Conservation (phyloP, 441 rosid species). For the Erodium chrysanthum region DNA sequence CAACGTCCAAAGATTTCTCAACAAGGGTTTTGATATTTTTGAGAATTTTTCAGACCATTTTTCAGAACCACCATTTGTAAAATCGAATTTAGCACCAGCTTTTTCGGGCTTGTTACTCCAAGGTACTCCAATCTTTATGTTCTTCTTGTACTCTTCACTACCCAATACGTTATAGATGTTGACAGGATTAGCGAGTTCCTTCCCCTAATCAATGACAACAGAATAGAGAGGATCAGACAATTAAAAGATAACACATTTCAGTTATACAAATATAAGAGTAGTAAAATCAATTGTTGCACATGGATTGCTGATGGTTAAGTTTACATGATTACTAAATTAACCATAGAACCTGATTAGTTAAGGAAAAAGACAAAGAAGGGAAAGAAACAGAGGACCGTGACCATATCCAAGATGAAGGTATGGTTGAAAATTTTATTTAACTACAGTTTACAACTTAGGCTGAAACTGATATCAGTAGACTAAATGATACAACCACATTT, state of each 20-base stretch:
- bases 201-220: constrained; percentile 32
- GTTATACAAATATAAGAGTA: background rate
- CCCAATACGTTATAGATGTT: constrained; percentile 51
- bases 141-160: constrained; percentile 24
- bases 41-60: constrained; percentile 29
- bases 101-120: constrained; percentile 28
- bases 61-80: constrained; percentile 21
- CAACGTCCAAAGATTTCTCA: constrained; percentile 30
- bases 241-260: constrained; percentile 1
- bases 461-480: too few species aligned
- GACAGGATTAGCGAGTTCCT: constrained; percentile 37
- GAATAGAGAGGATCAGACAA: constrained; percentile 7
- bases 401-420: background rate
- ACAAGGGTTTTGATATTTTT: constrained; percentile 27
- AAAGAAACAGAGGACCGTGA: background rate
- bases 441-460: too few species aligned
- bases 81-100: constrained; percentile 4
- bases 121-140: constrained; percentile 24
- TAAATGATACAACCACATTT: too few species aligned
- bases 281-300: background rate
- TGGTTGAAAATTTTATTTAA: too few species aligned
- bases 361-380: background rate
- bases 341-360: background rate
- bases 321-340: too few species aligned
- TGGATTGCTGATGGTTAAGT: too few species aligned